Evolutionary conservation across 768 basidiomycete genomes (phyloP).

Genomic region (Kwoniella heveanensis): DNA sequence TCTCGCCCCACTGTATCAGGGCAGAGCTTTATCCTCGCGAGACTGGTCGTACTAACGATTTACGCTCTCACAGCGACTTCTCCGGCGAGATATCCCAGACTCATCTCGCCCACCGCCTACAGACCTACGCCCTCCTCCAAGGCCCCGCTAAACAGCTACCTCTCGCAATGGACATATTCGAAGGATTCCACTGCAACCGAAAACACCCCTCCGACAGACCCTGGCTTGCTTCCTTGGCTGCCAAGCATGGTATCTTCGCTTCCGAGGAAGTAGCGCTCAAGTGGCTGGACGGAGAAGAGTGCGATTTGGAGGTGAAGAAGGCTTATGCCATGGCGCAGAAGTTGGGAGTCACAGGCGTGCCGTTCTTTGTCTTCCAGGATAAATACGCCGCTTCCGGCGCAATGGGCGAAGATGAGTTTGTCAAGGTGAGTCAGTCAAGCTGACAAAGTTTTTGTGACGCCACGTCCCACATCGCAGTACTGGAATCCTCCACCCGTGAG

Average conservation of each 20-base stretch:
- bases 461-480: too few species aligned
- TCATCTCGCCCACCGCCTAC: constrained; percentile 34
- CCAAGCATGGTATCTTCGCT: constrained; percentile 32
- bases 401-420: constrained; percentile 39
- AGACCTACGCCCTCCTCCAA: constrained; percentile 26
- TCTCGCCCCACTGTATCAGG: too few species aligned
- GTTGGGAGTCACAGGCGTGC: constrained; percentile 42
- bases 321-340: constrained; percentile 27
- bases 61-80: constrained; percentile 13
- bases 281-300: constrained; percentile 34
- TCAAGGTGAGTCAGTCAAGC: constrained; percentile 32
- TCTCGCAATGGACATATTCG: constrained; percentile 35
- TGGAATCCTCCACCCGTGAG: too few species aligned
- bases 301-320: constrained; percentile 34
- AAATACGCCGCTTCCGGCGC: constrained; percentile 42
- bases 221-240: constrained; percentile 24
- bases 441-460: not conserved
- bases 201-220: constrained; percentile 29
- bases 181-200: constrained; percentile 15
- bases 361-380: constrained; percentile 45
- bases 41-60: not conserved
- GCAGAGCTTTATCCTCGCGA: too few species aligned
- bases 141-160: constrained; percentile 25
- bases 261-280: constrained; percentile 15
- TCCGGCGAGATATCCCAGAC: constrained; percentile 25